Conservation (phyloP, 108 stramenopile species). For the Cyclostephanos tholiformis region DNA sequence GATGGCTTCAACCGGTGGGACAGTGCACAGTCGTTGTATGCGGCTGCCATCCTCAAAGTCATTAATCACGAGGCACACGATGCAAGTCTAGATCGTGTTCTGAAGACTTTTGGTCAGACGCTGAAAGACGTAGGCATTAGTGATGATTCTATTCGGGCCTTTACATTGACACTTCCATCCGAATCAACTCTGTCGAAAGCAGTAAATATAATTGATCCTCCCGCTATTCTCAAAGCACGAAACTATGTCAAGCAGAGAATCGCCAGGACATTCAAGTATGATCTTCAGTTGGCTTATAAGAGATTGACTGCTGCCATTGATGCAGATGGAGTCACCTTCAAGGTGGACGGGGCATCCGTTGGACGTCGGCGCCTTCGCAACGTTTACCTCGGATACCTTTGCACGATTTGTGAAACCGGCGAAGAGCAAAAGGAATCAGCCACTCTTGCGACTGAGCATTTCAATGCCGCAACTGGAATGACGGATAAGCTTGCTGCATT, state of each 20-base stretch:
- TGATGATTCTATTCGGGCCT: slow-evolving; percentile 85
- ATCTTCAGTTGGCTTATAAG: slow-evolving; percentile 66
- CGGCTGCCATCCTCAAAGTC: slow-evolving; percentile 64
- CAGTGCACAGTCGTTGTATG: slow-evolving; percentile 74
- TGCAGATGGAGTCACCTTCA: slow-evolving; percentile 40
- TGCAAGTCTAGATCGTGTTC: slow-evolving; percentile 51
- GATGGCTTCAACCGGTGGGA: slow-evolving; percentile 96
- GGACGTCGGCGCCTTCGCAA: slow-evolving; percentile 81
- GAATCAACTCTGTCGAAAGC: slow-evolving; percentile 75
- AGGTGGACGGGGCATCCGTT: slow-evolving; percentile 68
- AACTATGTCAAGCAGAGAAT: slow-evolving; percentile 64
- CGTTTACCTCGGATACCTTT: slow-evolving; percentile 74
- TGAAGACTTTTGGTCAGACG: slow-evolving; percentile 65
- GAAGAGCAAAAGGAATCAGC: slow-evolving; percentile 70
- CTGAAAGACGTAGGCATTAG: slow-evolving; percentile 45
- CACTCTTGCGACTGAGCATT: slow-evolving; percentile 66
- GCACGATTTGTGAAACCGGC: slow-evolving; percentile 60
- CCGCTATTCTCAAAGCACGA: slow-evolving; percentile 71
- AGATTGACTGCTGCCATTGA: slow-evolving; percentile 62
- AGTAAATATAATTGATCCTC: slow-evolving; percentile 74
- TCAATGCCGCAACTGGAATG: slow-evolving; percentile 80
- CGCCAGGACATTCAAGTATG: slow-evolving; percentile 64
- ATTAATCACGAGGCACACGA: slow-evolving; percentile 34
- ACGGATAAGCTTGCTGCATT: slow-evolving; percentile 94
- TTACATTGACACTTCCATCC: slow-evolving; percentile 82